Percentiles rank a stretch among this genome's conserved stretches.
These are phyloP conservation scores for Pouteria campechiana DNA, from an alignment of 179 eudicot genomes.

Conservation along the genomic window DNA sequence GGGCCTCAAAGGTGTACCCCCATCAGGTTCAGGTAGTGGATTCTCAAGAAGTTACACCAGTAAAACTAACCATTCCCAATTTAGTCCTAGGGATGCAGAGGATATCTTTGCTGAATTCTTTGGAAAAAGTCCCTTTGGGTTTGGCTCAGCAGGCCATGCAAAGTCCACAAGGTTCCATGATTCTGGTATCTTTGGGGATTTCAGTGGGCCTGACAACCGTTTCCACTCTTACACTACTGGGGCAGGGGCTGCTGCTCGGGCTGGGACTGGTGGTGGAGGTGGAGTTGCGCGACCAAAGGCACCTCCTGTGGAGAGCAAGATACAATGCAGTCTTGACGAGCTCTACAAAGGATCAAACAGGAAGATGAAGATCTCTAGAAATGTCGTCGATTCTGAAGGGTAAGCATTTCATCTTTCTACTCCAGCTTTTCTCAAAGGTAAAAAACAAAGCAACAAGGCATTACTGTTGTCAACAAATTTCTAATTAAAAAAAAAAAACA, in stretches of 20 bases:
- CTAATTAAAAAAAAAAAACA: no score
- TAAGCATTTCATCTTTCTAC: slow-evolving; percentile 14
- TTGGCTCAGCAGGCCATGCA: slow-evolving; percentile 28
- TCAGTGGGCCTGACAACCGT: slow-evolving; percentile 6
- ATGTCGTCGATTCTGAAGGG: slow-evolving; percentile 70
- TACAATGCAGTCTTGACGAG: slow-evolving; percentile 78
- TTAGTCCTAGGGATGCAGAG: slow-evolving; percentile 22
- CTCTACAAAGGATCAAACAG: slow-evolving; percentile 66
- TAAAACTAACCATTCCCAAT: no score
- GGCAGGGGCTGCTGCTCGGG: slow-evolving; percentile 1
- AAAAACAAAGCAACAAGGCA: no score
- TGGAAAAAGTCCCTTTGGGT: slow-evolving; percentile 62
- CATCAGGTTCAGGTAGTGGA: no score
- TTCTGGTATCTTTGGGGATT: neutral
- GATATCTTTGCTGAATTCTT: slow-evolving; percentile 51
- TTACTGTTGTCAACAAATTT: no score
- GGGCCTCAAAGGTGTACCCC: slow-evolving; percentile 62
- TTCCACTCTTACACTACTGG: slow-evolving; percentile 18
- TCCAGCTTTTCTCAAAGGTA: no score
- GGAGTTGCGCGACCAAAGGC: slow-evolving; percentile 22
- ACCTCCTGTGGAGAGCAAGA: slow-evolving; percentile 32
- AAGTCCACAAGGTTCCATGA: neutral
- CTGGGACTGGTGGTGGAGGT: slow-evolving; percentile 10
- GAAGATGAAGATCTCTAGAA: slow-evolving; percentile 75
- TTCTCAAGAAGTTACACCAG: no score